These are phyloP conservation scores for Rhytidhysteron rufulum DNA, from an alignment of 2,329 filamentous ascomycete genomes.

Conservation along the genomic window DNA sequence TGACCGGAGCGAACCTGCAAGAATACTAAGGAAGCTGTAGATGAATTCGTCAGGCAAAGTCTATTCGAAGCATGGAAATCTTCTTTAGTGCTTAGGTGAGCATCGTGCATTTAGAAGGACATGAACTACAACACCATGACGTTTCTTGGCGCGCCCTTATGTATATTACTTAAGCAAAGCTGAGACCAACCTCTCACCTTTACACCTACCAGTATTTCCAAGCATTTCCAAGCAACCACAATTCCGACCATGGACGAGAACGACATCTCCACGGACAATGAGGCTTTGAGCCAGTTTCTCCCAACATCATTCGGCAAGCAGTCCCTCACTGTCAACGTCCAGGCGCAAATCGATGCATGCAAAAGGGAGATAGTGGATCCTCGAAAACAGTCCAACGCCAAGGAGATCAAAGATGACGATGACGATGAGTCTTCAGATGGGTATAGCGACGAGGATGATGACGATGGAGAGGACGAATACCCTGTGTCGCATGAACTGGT, in stretches of 20 bases:
- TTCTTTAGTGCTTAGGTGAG: no score
- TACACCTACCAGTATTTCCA: neutral
- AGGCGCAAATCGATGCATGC: constrained; percentile 75
- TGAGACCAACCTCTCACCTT: neutral
- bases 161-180: neutral
- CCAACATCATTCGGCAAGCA: constrained; percentile 84
- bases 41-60: no score
- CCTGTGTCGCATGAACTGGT: constrained; percentile 91
- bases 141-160: neutral
- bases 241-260: constrained; percentile 13
- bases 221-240: neutral
- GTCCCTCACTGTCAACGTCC: constrained; percentile 67
- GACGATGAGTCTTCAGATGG: constrained; percentile 40
- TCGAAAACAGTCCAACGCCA: constrained; percentile 20
- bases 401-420: constrained; percentile 26
- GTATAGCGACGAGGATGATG: constrained; percentile 57
- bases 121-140: neutral
- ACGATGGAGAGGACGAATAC: constrained; percentile 79
- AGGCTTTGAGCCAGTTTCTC: constrained; percentile 72
- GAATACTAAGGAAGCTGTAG: no score
- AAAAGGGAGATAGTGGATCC: constrained; percentile 54
- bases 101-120: no score
- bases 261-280: constrained; percentile 48
- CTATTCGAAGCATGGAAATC: no score
- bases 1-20: no score